phyloP scores from a whole-genome alignment of 257 asterid species.

The Salvia splendens region DNA sequence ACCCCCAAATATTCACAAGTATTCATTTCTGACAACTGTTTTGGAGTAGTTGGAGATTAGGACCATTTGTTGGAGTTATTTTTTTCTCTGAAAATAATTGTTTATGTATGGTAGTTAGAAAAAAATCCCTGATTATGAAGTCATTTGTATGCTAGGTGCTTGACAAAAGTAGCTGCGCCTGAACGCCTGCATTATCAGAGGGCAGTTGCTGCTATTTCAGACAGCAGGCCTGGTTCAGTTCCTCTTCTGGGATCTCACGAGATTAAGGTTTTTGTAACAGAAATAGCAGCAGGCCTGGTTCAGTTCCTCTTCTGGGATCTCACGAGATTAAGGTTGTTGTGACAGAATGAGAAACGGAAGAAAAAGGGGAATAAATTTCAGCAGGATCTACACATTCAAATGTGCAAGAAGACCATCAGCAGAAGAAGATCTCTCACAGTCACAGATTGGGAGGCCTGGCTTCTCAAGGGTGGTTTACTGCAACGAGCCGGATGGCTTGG shows the following conservation, averaged over 20 bases:
- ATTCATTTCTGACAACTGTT: conserved; percentile 28
- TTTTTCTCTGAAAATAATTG: conserved; percentile 28
- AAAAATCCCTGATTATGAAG: conserved; percentile 10
- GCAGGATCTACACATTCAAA: conserved; percentile 48
- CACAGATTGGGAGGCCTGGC: conserved; percentile 70
- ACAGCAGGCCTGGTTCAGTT: conserved; percentile 19
- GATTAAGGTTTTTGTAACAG: conserved; percentile 10
- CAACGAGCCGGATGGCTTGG: conserved; percentile 49
- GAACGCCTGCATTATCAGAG: conserved; percentile 32
- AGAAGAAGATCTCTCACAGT: conserved; percentile 41
- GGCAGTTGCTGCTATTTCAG: conserved; percentile 23
- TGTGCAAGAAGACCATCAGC: conserved; percentile 40
- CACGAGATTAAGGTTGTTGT: conserved; percentile 10
- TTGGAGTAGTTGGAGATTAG: conserved; percentile 28
- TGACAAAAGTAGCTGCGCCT: conserved; percentile 25
- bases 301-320: conserved; percentile 1
- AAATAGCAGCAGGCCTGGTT: conserved; percentile 31
- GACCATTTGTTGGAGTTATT: conserved; percentile 21
- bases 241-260: conserved; percentile 2
- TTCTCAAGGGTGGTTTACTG: conserved; percentile 65
- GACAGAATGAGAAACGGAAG: conserved; percentile 35
- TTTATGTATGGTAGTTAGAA: conserved; percentile 28
- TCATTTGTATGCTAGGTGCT: conserved; percentile 33
- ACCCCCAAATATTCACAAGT: conserved; percentile 11
- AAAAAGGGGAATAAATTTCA: conserved; percentile 47